phyloP scores from a whole-genome alignment of 768 basidiomycete genomes.

The Leccinellum albellum region DNA sequence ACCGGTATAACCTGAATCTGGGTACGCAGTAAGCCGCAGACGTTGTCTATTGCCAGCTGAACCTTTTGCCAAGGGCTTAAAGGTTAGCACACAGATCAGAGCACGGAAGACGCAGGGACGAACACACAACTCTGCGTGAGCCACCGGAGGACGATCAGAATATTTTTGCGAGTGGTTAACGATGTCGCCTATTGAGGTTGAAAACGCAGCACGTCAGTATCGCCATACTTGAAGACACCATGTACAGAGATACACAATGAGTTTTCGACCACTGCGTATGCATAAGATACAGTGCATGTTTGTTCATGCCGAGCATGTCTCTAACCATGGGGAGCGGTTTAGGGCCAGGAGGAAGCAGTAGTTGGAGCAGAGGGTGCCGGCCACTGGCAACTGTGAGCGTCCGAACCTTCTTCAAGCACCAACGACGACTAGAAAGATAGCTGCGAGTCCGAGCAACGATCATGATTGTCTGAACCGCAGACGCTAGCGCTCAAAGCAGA shows the following conservation, averaged over 20 bases:
- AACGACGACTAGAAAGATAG: background rate
- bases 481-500: background rate
- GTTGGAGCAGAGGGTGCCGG: background rate
- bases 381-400: background rate
- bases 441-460: constrained; percentile 1
- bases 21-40: background rate
- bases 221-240: background rate
- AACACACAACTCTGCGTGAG: constrained; percentile 1
- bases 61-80: background rate
- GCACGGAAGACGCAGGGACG: background rate
- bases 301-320: constrained; percentile 11
- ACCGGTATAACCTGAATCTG: background rate
- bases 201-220: background rate
- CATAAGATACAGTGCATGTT: constrained; percentile 5
- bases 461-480: background rate
- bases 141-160: constrained; percentile 27
- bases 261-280: constrained; percentile 19
- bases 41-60: background rate
- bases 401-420: background rate
- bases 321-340: constrained; percentile 12
- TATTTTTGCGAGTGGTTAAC: constrained; percentile 47
- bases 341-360: constrained; percentile 20
- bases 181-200: background rate
- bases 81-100: background rate
- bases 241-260: background rate